phyloP scores from a whole-genome alignment of 129 eudicot species.

The Rutidosis leptorrhynchoides region DNA sequence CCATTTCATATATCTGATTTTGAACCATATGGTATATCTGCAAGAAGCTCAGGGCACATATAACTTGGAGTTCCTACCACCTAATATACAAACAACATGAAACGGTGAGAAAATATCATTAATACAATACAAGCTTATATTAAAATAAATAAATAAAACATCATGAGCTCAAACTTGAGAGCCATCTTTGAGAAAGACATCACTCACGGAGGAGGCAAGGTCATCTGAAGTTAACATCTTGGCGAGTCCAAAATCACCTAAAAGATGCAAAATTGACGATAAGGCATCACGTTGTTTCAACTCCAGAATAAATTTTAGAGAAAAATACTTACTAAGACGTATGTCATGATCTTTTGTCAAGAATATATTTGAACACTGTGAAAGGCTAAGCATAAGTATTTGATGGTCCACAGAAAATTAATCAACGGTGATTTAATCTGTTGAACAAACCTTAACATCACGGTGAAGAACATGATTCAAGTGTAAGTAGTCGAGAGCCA shows the following conservation, averaged over 20 bases:
- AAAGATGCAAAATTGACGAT: slow-evolving; percentile 22
- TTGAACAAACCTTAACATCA: slow-evolving; percentile 80
- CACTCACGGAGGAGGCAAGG: slow-evolving; percentile 91
- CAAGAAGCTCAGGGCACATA: slow-evolving; percentile 99
- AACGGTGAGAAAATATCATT: slow-evolving; percentile 21
- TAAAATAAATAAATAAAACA: not conserved
- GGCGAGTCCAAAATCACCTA: slow-evolving; percentile 99
- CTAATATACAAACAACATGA: slow-evolving; percentile 37
- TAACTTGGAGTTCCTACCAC: slow-evolving; percentile 98
- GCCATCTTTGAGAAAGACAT: slow-evolving; percentile 22
- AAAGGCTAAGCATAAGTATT: slow-evolving; percentile 30
- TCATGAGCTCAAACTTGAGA: slow-evolving; percentile 6
- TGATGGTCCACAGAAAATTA: slow-evolving; percentile 1
- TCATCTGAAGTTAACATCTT: slow-evolving; percentile 93
- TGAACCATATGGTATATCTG: slow-evolving; percentile 98
- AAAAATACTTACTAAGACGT: slow-evolving; percentile 72
- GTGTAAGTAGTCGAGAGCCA: slow-evolving; percentile 95
- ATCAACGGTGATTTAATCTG: slow-evolving; percentile 10
- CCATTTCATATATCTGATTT: slow-evolving; percentile 96
- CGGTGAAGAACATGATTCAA: slow-evolving; percentile 93
- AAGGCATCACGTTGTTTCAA: slow-evolving; percentile 17
- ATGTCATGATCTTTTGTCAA: slow-evolving; percentile 88
- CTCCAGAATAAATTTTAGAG: slow-evolving; percentile 1
- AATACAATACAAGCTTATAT: too few relatives aligned
- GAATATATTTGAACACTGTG: slow-evolving; percentile 96